Evolutionary conservation across 1,284 basidiomycete genomes (phyloP).

Genomic region (Sanghuangporus sanghuang): DNA sequence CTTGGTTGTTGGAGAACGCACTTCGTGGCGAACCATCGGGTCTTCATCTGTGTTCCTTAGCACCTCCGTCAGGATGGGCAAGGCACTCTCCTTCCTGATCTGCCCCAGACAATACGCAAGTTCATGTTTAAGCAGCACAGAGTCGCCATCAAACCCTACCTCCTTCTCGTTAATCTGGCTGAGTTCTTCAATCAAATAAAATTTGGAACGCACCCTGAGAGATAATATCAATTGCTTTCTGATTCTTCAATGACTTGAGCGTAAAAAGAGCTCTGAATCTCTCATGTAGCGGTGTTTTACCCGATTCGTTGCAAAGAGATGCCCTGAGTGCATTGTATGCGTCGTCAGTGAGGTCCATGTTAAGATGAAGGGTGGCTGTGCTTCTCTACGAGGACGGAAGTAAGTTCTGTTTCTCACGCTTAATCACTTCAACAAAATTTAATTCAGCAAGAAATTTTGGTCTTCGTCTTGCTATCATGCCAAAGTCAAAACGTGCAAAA

Average conservation of each 20-base stretch:
- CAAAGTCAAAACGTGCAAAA: constrained; percentile 84
- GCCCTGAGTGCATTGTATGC: constrained; percentile 58
- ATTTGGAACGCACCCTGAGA: constrained; percentile 55
- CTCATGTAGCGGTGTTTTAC: constrained; percentile 77
- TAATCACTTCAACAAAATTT: background rate
- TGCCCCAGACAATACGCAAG: constrained; percentile 97
- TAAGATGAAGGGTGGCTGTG: constrained; percentile 9
- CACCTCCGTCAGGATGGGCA: constrained; percentile 77
- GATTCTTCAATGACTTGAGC: constrained; percentile 81
- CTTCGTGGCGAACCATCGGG: constrained; percentile 98
- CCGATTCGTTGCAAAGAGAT: constrained; percentile 72
- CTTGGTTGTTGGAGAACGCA: constrained; percentile 28
- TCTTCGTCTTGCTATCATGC: constrained; percentile 50
- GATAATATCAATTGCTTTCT: constrained; percentile 81
- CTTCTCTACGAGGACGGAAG: background rate
- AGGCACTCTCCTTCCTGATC: constrained; percentile 69
- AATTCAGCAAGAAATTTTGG: background rate
- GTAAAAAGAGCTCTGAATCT: constrained; percentile 94
- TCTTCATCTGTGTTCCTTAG: constrained; percentile 72
- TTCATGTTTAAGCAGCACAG: constrained; percentile 94
- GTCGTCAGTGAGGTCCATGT: constrained; percentile 28
- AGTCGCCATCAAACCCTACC: constrained; percentile 81
- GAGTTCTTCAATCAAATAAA: constrained; percentile 1
- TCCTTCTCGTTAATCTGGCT: constrained; percentile 5
- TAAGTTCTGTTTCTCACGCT: constrained; percentile 15